Conservation (phyloP, 345 rosid genomes). For the Sisymbrium altissimum region DNA sequence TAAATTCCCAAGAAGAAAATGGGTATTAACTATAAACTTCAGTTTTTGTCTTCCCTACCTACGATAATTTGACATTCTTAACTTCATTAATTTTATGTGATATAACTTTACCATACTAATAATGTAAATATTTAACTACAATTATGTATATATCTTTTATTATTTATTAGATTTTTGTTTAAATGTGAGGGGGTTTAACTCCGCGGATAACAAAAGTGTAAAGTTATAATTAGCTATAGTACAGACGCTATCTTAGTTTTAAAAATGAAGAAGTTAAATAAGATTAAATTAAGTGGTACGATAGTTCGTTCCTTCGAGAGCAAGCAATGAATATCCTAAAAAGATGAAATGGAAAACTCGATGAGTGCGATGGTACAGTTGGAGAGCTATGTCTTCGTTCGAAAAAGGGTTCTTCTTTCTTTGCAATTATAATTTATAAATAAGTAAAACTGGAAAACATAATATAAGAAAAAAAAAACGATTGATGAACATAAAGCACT, state of each 20-base stretch:
- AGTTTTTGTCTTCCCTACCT: too few relatives aligned
- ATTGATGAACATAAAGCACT: background rate
- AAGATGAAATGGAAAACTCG: slow-evolving; percentile 29
- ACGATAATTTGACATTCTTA: too few relatives aligned
- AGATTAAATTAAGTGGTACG: slow-evolving; percentile 4
- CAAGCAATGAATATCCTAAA: slow-evolving; percentile 40
- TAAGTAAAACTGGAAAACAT: background rate
- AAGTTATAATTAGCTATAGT: background rate
- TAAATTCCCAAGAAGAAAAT: too few relatives aligned
- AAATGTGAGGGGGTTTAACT: background rate
- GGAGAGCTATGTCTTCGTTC: slow-evolving; percentile 27
- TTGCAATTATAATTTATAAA: background rate
- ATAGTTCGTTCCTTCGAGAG: slow-evolving; percentile 28
- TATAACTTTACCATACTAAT: background rate
- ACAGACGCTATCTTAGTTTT: background rate
- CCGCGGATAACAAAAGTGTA: background rate
- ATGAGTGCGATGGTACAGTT: slow-evolving; percentile 37
- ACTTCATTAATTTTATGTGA: background rate
- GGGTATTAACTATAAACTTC: too few relatives aligned
- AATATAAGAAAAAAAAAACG: background rate
- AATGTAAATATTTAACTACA: background rate
- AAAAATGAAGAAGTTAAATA: background rate
- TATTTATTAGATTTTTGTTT: background rate
- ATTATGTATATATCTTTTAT: too few relatives aligned
- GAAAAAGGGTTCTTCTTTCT: slow-evolving; percentile 19